These are phyloP conservation scores for Saccharomyces paradoxus DNA, from an alignment of 805 yeast species.

Conservation along the genomic window DNA sequence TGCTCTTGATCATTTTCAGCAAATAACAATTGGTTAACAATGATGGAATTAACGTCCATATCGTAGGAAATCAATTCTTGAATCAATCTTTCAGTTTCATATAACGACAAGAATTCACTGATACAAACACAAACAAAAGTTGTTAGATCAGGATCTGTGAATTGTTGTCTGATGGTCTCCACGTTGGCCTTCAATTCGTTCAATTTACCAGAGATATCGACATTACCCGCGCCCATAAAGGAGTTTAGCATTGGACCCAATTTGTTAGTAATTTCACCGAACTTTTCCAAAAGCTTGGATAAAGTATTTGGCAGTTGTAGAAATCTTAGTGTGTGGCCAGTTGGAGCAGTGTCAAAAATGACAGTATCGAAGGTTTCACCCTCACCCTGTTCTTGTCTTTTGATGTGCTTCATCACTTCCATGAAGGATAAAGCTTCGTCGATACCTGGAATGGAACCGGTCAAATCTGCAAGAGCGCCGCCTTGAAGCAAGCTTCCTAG, in stretches of 20 bases:
- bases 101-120: constrained; percentile 89
- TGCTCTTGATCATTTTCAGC: constrained; percentile 65
- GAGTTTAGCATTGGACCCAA: constrained; percentile 85
- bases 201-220: constrained; percentile 49
- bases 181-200: constrained; percentile 75
- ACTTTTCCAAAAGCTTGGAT: constrained; percentile 77
- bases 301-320: constrained; percentile 89
- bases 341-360: constrained; percentile 98
- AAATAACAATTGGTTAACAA: constrained; percentile 86
- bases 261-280: constrained; percentile 75
- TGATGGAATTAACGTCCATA: constrained; percentile 94
- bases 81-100: constrained; percentile 95
- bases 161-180: constrained; percentile 84
- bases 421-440: constrained; percentile 97
- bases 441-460: constrained; percentile 94
- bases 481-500: constrained; percentile 28
- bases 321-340: constrained; percentile 95
- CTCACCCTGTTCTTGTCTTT: constrained; percentile 48
- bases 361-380: constrained; percentile 66
- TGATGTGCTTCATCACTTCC: constrained; percentile 95
- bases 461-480: constrained; percentile 60
- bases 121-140: constrained; percentile 96
- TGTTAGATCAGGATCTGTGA: constrained; percentile 91
- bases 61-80: constrained; percentile 92
- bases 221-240: constrained; percentile 60